Conservation (phyloP, 1,284 basidiomycete species). For the Puccinia coronata region DNA sequence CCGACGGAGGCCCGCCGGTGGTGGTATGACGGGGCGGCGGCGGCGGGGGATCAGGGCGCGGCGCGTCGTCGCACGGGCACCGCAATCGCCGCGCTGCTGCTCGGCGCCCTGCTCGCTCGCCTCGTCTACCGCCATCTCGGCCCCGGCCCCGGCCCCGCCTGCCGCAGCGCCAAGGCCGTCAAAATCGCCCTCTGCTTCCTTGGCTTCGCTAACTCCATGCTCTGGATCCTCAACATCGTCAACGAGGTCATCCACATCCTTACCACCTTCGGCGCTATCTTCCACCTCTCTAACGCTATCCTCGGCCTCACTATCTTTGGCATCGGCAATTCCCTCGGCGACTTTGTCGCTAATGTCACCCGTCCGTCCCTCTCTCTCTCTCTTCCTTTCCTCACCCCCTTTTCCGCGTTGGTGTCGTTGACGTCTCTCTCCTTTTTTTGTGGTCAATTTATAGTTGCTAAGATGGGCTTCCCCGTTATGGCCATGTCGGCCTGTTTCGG, state of each 20-base stretch:
- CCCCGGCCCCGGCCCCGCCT: neutral
- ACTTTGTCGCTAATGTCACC: slow-evolving; percentile 93
- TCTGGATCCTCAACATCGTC: slow-evolving; percentile 95
- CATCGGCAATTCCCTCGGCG: slow-evolving; percentile 90
- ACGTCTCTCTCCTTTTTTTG: neutral
- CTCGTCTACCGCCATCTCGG: neutral
- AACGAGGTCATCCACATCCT: slow-evolving; percentile 76
- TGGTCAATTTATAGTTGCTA: slow-evolving; percentile 10
- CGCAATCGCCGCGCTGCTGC: neutral
- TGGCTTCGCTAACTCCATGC: slow-evolving; percentile 82
- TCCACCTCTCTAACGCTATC: slow-evolving; percentile 90
- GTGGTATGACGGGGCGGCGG: neutral
- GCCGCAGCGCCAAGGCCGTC: neutral
- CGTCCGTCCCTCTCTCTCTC: slow-evolving; percentile 56
- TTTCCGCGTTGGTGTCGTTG: neutral
- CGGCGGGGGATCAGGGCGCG: neutral
- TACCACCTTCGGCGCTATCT: neutral
- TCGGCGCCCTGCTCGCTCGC: neutral
- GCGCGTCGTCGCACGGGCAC: neutral
- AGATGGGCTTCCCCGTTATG: slow-evolving; percentile 52
- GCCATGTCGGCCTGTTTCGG: slow-evolving; percentile 59
- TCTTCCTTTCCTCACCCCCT: neutral
- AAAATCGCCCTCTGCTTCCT: slow-evolving; percentile 67
- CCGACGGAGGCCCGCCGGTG: too few relatives aligned
- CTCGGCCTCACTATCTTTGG: slow-evolving; percentile 95